Conservation (phyloP, 2,329 filamentous ascomycete species). For the Polytolypa hystricis region DNA sequence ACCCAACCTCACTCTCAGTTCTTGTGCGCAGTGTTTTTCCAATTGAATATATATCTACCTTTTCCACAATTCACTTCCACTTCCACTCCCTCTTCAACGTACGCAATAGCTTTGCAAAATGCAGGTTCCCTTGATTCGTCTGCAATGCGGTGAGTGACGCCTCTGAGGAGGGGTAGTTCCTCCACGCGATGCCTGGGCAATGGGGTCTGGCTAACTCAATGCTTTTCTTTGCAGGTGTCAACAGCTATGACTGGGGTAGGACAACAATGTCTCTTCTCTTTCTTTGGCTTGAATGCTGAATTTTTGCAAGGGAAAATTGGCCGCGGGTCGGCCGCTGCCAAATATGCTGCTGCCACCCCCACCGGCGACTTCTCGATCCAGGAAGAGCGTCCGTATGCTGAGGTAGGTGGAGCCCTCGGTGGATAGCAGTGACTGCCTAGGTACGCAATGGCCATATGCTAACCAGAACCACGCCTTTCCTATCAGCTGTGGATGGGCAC, state of each 20-base stretch:
- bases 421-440: not conserved
- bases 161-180: no score
- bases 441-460: slow-evolving; percentile 1
- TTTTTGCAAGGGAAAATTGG: slow-evolving; percentile 63
- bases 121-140: slow-evolving; percentile 72
- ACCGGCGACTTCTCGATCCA: slow-evolving; percentile 64
- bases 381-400: slow-evolving; percentile 83
- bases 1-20: no score
- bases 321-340: slow-evolving; percentile 73
- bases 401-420: slow-evolving; percentile 44
- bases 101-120: no score
- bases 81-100: no score
- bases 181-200: no score
- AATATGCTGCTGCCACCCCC: slow-evolving; percentile 76
- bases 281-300: slow-evolving; percentile 9
- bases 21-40: no score
- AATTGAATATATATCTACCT: no score
- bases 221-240: slow-evolving; percentile 53
- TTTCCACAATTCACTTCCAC: no score
- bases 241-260: slow-evolving; percentile 98
- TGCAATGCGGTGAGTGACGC: slow-evolving; percentile 48
- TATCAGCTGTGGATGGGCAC: slow-evolving; percentile 95
- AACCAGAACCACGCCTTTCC: slow-evolving; percentile 11
- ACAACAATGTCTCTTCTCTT: slow-evolving; percentile 26
- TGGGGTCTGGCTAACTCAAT: slow-evolving; percentile 1